Conservation (phyloP, 139 green algal genomes). For the Chlamydomonas sp. region DNA sequence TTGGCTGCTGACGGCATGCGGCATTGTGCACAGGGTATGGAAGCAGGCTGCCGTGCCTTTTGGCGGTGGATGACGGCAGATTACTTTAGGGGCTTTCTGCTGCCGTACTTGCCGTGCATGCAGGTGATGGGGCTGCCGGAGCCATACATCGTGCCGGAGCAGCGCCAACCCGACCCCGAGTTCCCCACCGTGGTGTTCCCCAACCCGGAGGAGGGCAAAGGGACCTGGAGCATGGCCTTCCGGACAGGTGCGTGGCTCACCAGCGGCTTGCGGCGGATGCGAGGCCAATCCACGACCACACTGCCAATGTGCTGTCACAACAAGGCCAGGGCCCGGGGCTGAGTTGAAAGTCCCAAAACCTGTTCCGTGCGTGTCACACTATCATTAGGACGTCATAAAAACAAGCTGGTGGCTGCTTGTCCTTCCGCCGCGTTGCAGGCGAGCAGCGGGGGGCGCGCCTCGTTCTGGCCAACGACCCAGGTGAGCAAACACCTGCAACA, state of each 20-base stretch:
- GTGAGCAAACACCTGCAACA: constrained; percentile 46
- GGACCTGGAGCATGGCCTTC: constrained; percentile 72
- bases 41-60: no score
- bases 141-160: constrained; percentile 57
- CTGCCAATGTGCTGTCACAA: no score
- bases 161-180: constrained; percentile 77
- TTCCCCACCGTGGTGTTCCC: constrained; percentile 82
- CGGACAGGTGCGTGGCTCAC: constrained; percentile 37
- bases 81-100: no score
- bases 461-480: constrained; percentile 83
- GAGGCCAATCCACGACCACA: no score
- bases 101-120: neutral
- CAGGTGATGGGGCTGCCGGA: constrained; percentile 64
- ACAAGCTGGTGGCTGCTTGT: neutral
- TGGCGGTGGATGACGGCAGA: no score
- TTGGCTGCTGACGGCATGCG: no score
- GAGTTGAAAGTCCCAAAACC: no score
- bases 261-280: no score
- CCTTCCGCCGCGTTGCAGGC: constrained; percentile 25
- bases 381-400: no score
- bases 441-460: constrained; percentile 48
- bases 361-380: no score
- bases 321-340: no score
- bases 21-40: no score
- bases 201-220: constrained; percentile 85